Conservation (phyloP, 192 early-diverging fungal genomes). For the Dispira simplex region DNA sequence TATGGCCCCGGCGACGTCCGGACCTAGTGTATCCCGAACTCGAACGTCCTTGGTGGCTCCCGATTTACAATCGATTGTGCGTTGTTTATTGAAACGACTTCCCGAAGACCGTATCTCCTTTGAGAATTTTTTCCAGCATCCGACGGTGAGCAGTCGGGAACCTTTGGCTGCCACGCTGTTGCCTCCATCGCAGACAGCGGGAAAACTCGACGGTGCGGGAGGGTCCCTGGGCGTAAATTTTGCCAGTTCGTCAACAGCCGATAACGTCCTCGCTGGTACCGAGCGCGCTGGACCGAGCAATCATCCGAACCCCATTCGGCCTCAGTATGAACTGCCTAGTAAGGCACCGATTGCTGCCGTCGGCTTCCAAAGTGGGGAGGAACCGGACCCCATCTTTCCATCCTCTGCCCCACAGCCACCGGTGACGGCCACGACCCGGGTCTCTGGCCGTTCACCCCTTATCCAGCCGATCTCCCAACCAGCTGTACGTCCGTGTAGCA, state of each 20-base stretch:
- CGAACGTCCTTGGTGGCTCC: slow-evolving; percentile 10
- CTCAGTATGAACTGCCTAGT: too few species aligned
- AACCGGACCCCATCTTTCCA: slow-evolving; percentile 9
- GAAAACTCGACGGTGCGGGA: too few species aligned
- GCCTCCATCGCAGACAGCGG: slow-evolving; percentile 7
- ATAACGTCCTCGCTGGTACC: not conserved
- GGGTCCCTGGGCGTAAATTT: slow-evolving; percentile 9
- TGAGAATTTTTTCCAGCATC: slow-evolving; percentile 87
- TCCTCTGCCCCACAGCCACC: slow-evolving; percentile 10
- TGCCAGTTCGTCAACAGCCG: not conserved
- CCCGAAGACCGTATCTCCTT: slow-evolving; percentile 84
- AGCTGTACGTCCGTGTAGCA: slow-evolving; percentile 4
- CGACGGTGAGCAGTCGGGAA: slow-evolving; percentile 29
- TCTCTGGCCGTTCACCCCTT: not conserved
- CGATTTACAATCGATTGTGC: slow-evolving; percentile 72
- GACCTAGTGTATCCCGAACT: not conserved
- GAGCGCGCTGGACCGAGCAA: too few species aligned
- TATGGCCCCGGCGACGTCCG: not conserved
- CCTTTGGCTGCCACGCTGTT: slow-evolving; percentile 7
- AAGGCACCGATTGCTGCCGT: not conserved
- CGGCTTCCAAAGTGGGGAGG: not conserved
- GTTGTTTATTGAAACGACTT: slow-evolving; percentile 67
- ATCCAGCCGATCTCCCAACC: not conserved
- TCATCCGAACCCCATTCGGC: too few species aligned
- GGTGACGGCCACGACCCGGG: not conserved